These are phyloP conservation scores for Ophiostoma ips DNA, from an alignment of 2,329 filamentous ascomycete species.

Conservation along the genomic window DNA sequence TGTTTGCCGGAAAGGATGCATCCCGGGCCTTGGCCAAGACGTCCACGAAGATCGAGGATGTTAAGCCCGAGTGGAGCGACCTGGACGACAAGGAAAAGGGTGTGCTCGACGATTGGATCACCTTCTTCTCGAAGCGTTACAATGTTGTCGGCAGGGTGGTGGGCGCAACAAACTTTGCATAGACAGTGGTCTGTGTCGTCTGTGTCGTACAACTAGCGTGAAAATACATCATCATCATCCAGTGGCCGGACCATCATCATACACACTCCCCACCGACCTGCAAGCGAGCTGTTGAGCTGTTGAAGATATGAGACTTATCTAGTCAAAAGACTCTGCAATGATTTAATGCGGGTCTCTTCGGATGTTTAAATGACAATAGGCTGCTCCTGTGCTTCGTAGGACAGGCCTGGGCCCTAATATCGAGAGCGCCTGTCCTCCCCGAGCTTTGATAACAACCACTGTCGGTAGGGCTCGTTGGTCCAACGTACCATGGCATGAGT, in stretches of 20 bases:
- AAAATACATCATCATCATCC: too few relatives aligned
- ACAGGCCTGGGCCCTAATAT: neutral
- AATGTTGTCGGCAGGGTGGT: constrained; percentile 65
- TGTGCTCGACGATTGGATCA: constrained; percentile 81
- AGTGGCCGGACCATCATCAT: too few relatives aligned
- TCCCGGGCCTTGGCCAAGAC: constrained; percentile 82
- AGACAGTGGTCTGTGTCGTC: too few relatives aligned
- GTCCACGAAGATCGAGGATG: constrained; percentile 76
- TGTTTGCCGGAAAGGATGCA: constrained; percentile 90
- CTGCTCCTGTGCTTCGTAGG: neutral
- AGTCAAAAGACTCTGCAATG: neutral
- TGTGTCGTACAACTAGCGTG: too few relatives aligned
- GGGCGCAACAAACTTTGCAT: constrained; percentile 44
- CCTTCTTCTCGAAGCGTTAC: constrained; percentile 94
- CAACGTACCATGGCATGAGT: constrained; percentile 1
- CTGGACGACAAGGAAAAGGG: constrained; percentile 74
- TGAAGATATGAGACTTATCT: too few relatives aligned
- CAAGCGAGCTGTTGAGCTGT: too few relatives aligned
- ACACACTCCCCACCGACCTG: too few relatives aligned
- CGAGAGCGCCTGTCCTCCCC: neutral
- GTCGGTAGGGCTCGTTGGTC: constrained; percentile 5
- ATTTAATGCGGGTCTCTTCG: neutral
- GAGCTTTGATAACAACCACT: neutral
- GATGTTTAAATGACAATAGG: neutral
- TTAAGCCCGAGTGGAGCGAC: constrained; percentile 67